Conservation (phyloP, 768 basidiomycete species). For the Filobasidium floriforme region DNA sequence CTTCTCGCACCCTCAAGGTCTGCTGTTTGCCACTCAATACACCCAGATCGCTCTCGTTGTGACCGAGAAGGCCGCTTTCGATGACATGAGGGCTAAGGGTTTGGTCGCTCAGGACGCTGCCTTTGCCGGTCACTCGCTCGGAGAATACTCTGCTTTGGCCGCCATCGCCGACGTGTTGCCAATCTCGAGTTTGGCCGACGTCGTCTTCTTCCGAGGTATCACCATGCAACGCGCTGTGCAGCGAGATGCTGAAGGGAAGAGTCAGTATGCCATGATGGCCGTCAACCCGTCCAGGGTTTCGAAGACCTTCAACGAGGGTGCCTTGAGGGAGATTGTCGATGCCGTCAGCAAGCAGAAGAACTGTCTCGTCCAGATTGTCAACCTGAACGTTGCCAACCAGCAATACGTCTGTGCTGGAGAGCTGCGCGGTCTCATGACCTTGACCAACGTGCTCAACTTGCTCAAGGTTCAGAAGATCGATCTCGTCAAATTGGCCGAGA, state of each 20-base stretch:
- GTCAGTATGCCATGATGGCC: slow-evolving; percentile 99
- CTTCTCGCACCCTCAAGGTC: slow-evolving; percentile 92
- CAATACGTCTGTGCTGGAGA: slow-evolving; percentile 99
- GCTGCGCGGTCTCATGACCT: slow-evolving; percentile 78
- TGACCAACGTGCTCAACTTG: slow-evolving; percentile 95
- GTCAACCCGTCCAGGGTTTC: slow-evolving; percentile 94
- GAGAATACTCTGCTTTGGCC: slow-evolving; percentile 96
- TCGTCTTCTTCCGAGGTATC: slow-evolving; percentile 98
- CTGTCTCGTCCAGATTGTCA: slow-evolving; percentile 92
- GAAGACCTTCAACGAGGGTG: slow-evolving; percentile 85
- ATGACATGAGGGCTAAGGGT: slow-evolving; percentile 94
- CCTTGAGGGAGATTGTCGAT: slow-evolving; percentile 95
- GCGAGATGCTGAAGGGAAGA: slow-evolving; percentile 83
- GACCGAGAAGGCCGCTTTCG: slow-evolving; percentile 95
- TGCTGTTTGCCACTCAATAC: slow-evolving; percentile 96
- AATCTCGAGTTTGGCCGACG: slow-evolving; percentile 88
- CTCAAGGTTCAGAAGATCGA: slow-evolving; percentile 94
- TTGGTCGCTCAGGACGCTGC: slow-evolving; percentile 85
- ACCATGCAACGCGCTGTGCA: slow-evolving; percentile 99
- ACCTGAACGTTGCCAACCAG: slow-evolving; percentile 79
- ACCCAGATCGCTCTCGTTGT: slow-evolving; percentile 97
- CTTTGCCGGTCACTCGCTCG: slow-evolving; percentile 95
- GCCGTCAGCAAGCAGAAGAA: slow-evolving; percentile 68
- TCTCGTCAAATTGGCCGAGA: slow-evolving; percentile 70
- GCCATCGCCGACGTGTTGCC: slow-evolving; percentile 95